Conservation (phyloP, 306 rosid species). For the Sechiopsis laciniata region DNA sequence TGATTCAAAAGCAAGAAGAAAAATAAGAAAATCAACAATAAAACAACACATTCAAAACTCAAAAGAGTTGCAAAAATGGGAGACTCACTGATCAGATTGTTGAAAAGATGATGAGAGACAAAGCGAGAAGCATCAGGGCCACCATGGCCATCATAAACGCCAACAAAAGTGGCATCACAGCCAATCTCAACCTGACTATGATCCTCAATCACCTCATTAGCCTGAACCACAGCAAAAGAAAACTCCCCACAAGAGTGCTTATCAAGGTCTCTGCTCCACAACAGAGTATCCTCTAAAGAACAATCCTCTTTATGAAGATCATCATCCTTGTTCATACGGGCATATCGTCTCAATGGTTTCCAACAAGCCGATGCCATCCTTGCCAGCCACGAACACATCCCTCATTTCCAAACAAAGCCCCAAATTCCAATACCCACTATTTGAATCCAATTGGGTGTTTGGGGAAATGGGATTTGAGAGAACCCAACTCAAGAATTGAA, state of each 20-base stretch:
- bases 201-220: slow-evolving; percentile 68
- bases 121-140: slow-evolving; percentile 64
- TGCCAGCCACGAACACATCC: slow-evolving; percentile 98
- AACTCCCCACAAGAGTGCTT: slow-evolving; percentile 67
- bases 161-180: slow-evolving; percentile 56
- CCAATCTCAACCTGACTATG: slow-evolving; percentile 82
- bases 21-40: neutral
- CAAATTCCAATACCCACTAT: slow-evolving; percentile 1
- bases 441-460: neutral
- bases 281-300: slow-evolving; percentile 43
- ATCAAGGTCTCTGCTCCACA: slow-evolving; percentile 66
- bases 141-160: slow-evolving; percentile 89
- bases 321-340: slow-evolving; percentile 80
- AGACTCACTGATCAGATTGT: slow-evolving; percentile 52
- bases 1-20: neutral
- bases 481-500: neutral
- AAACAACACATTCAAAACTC: neutral
- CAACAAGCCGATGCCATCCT: slow-evolving; percentile 71
- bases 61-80: slow-evolving; percentile 4
- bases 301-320: slow-evolving; percentile 28
- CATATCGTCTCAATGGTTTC: slow-evolving; percentile 76
- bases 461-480: neutral
- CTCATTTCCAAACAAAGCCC: slow-evolving; percentile 55
- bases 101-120: slow-evolving; percentile 57
- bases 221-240: slow-evolving; percentile 77